phyloP scores from a whole-genome alignment of 345 rosid genomes.

The Luvunga scandens region DNA sequence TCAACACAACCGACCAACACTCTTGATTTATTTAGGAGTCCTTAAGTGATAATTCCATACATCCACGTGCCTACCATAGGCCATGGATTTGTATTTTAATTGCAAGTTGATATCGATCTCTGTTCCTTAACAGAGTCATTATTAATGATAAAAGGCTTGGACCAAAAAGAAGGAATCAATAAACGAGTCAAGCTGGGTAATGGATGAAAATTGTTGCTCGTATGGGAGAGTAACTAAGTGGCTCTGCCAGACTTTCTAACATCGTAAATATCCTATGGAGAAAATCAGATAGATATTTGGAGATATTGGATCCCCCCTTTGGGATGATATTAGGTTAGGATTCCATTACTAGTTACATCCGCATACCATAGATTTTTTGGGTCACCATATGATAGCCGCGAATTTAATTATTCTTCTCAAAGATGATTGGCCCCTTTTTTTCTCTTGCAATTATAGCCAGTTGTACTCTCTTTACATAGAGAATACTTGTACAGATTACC shows the following conservation, averaged over 20 bases:
- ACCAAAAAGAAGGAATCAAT: neutral
- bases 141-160: neutral
- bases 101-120: conserved; percentile 11
- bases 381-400: too few species aligned
- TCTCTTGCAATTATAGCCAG: neutral
- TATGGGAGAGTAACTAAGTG: neutral
- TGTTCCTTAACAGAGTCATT: neutral
- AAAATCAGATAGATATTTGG: neutral
- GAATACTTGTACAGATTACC: too few species aligned
- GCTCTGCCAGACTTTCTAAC: neutral
- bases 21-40: neutral
- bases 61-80: conserved; percentile 19
- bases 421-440: neutral
- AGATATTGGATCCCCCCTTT: neutral
- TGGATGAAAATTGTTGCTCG: conserved; percentile 1
- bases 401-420: neutral
- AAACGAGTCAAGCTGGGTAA: neutral
- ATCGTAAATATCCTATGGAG: too few species aligned
- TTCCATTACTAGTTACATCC: too few species aligned
- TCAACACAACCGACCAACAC: neutral
- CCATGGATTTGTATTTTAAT: conserved; percentile 4
- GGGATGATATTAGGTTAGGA: neutral
- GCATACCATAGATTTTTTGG: too few species aligned
- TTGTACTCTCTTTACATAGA: neutral
- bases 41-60: conserved; percentile 17